Evolutionary conservation across 306 rosid species (phyloP), one percentile per base, ranked within the genome.

Genomic region (Inga leiocalycina): DNA sequence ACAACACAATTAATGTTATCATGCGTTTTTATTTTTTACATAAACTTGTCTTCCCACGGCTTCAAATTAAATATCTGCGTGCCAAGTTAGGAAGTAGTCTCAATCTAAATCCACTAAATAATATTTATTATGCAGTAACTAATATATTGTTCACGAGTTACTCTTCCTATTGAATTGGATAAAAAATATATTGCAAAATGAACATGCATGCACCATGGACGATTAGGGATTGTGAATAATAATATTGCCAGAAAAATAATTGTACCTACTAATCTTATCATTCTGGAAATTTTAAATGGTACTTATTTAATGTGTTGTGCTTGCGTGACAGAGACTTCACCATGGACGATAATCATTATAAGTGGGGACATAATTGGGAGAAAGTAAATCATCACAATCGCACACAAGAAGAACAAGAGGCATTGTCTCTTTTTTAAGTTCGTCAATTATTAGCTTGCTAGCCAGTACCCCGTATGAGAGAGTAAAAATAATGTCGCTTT

Each of bases 81-180:
- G 76, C 71, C 10, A 10, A 57, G 66, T 77, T 73, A 45, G 79
- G 82, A 72, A 46, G 59, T 45, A 72, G 59, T 72, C 57, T 15
- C 39, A 72, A 46, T 45, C 76, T 44, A 12, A 71, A 44, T 43
- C 20, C 75, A 71, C 54, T 22, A n/a, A 19, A 54, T 19, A 54
- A 54, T 20, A 56, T 19, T 56, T 37, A 68, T 32, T 67, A 67
- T 34, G 45, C 44, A 37, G 30, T 68, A 17, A 27, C 70, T 64
- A 10, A 22, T 7, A 12, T 54, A 9, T 13, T 17, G 8, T 17
- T 6, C 7, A 4, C 2, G 6, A 39, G 6, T 27, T 16, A 69
- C 8, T 37, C 49, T 20, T 69, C 2, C 30, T 11, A 19, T 39
- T 71, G 51, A 43, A 13, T 44, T 15, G 56, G 24, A 22, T 22